Evolutionary conservation across 345 rosid genomes (phyloP), one percentile per base, ranked within the genome.

Genomic region (Ceriops decandra): DNA sequence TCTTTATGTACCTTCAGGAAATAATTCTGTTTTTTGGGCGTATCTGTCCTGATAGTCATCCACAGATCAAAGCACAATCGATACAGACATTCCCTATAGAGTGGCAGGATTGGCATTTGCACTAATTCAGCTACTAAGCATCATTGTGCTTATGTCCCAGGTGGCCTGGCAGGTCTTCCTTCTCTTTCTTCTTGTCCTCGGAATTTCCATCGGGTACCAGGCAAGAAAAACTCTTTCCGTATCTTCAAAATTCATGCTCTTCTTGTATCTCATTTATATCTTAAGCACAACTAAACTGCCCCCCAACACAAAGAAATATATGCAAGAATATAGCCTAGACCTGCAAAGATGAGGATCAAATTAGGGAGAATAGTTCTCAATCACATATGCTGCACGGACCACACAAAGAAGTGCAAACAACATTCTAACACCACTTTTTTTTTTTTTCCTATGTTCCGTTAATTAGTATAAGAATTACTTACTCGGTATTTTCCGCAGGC

Each of bases 61-160:
- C 3, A 85, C 82, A 17, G 92, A 89, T 76, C 95, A 89, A 80
- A 82, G 88, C 80, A 83, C 85, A 27, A 84, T 89, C 47, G 92
- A 89, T 77, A 84, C 87, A 5, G 90, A 89, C 74, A 87, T 89
- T 73, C 92, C 95, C 7, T 87, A 82, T 81, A 84, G 91, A 73
- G 74, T 89, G 68, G 92, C 90, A 2, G 95, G 95, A 57, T 61
- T 89, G 59, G 88, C 86, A 72, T 85, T 87, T 77, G 95, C 92
- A n/a, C 81, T 85, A 6, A 86, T 89, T 77, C 90, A 85, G 83
- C 80, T 89, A 30, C 60, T 89, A 27, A 87, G 92, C 77, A 76
- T 89, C 60, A 77, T 87, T 60, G 58, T 84, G 60, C 83, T 89
- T 27, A 84, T 87, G 88, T 89, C 87, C 61, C 79, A 77, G 30